These are phyloP conservation scores for Aspergillus luchuensis DNA, from an alignment of 2,329 filamentous ascomycete genomes.

Conservation along the genomic window DNA sequence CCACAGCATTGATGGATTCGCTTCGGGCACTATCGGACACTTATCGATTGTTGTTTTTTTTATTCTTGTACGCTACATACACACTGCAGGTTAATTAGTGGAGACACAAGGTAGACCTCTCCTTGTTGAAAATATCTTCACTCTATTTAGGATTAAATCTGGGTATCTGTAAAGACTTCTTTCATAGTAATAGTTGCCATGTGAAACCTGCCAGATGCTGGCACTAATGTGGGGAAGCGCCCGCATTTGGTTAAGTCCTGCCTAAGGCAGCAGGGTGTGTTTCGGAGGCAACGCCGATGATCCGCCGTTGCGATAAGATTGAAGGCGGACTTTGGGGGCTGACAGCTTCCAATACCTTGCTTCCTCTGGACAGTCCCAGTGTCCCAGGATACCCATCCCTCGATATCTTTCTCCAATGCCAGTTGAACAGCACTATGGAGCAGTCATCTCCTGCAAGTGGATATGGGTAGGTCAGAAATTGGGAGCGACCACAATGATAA, in stretches of 20 bases:
- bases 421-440: conserved; percentile 12
- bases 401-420: conserved; percentile 11
- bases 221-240: background rate
- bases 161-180: too few species aligned
- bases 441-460: conserved; percentile 16
- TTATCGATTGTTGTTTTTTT: background rate
- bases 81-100: background rate
- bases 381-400: background rate
- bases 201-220: background rate
- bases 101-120: background rate
- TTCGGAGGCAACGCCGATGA: conserved; percentile 2
- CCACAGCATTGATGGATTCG: background rate
- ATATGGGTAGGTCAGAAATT: conserved; percentile 19
- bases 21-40: background rate
- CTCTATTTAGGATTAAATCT: too few species aligned
- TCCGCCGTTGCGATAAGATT: background rate
- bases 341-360: background rate
- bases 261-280: background rate
- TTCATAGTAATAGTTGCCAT: too few species aligned
- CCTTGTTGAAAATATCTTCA: too few species aligned
- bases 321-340: background rate
- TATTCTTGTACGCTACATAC: too few species aligned
- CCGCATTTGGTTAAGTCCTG: background rate
- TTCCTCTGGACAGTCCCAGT: background rate
- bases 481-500: background rate